Evolutionary conservation across 1,284 basidiomycete genomes (phyloP), one percentile per base, ranked within the genome.

Genomic region (Ustilago loliicola): DNA sequence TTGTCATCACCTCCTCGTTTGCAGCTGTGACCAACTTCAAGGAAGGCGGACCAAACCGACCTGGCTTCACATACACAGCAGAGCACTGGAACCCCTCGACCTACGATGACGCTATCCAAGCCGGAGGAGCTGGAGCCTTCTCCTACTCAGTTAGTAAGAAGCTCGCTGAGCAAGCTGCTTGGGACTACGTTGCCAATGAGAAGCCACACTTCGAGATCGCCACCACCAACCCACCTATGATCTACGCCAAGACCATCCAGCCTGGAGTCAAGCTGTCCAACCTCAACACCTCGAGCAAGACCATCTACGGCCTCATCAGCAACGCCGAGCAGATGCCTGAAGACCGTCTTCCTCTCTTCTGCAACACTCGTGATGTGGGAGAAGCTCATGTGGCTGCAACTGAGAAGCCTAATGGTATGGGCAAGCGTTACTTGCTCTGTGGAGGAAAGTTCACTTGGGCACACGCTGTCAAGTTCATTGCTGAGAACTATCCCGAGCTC

Each of bases 291-390:
- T 80, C 78, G 13, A 77, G 69, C 61, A 77, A 72, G 57, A 72
- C 79, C 27, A 78, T 84, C 66, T 84, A 84, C 60, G 34, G 61
- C 27, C 77, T 87, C 27, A 79, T 87, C 72, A 50, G 53, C 8
- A 59, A 62, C 4, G 60, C 71, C 7, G 61, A 74, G 3, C 58
- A 66, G 5, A 72, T 86, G 57, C 86, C 86, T 0, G 81, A 75
- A 38, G 82, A 86, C 55, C 76, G 86, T 1, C 71, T 87, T 8
- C 87, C 87, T 15, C 80, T 87, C 29, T 87, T 87, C 66, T 81
- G 76, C 51, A 72, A 81, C 51, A 85, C 81, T 10, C 58, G 75
- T 3, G 79, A 84, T 40, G 65, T 82, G 15, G 86, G 80, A 0
- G 57, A 78, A 27, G 86, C 86, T 0, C 86, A 87, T 53, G 78